phyloP scores from a whole-genome alignment of 108 stramenopile species.

The Cyclostephanos invisitatus region DNA sequence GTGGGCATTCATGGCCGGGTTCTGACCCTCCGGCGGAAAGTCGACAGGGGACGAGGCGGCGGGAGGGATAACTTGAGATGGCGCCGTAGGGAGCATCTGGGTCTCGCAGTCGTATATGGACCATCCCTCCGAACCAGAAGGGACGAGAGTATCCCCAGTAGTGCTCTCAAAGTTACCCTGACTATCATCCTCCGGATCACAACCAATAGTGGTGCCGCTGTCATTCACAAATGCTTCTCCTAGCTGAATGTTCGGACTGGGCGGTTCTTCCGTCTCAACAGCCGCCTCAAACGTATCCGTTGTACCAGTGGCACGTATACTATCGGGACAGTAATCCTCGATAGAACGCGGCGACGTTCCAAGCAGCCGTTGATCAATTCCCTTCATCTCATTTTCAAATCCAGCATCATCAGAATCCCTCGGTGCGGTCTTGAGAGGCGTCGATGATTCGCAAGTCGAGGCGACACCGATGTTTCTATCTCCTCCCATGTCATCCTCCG shows the following conservation, averaged over 20 bases:
- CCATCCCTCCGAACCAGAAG: constrained; percentile 21
- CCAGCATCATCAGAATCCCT: too few species aligned
- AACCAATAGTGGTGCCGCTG: not conserved
- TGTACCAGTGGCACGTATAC: too few species aligned
- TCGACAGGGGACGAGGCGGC: not conserved
- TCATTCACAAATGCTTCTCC: not conserved
- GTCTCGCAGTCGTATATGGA: constrained; percentile 43
- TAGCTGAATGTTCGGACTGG: not conserved
- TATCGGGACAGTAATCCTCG: too few species aligned
- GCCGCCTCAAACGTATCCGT: too few species aligned
- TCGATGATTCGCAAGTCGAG: too few species aligned
- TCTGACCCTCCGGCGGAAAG: not conserved
- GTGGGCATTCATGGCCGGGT: not conserved
- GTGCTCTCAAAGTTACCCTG: not conserved
- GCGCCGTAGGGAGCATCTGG: constrained; percentile 27
- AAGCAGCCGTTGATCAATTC: too few species aligned
- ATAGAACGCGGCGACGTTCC: too few species aligned
- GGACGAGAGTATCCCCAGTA: constrained; percentile 15
- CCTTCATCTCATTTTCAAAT: too few species aligned
- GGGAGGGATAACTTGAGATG: constrained; percentile 10
- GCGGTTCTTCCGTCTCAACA: too few species aligned
- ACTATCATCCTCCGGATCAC: not conserved
- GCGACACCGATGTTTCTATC: too few species aligned
- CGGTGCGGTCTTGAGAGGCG: too few species aligned
- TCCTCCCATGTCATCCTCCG: too few species aligned